Evolutionary conservation across 2,329 filamentous ascomycete species (phyloP).

Genomic region (Rutstroemia sp.): DNA sequence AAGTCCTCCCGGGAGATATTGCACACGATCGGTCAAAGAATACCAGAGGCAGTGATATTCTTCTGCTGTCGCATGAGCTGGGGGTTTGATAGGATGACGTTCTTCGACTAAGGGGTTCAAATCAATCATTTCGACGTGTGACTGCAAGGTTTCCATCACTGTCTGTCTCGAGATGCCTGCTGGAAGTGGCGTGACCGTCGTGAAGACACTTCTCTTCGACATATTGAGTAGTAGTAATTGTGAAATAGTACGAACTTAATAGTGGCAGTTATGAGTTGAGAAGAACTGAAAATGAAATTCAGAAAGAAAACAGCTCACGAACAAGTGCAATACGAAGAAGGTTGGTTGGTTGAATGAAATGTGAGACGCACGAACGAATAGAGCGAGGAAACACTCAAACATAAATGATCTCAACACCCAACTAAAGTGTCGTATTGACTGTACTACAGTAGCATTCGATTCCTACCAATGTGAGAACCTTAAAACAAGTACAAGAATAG

Average conservation of each 20-base stretch:
- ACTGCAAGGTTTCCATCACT: conserved; percentile 69
- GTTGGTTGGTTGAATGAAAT: too few relatives aligned
- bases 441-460: not conserved
- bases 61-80: conserved; percentile 57
- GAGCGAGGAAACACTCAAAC: not conserved
- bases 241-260: not conserved
- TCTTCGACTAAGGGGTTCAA: conserved; percentile 54
- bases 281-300: not conserved
- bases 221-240: not conserved
- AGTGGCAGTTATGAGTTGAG: not conserved
- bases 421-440: not conserved
- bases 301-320: not conserved
- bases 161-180: conserved; percentile 56
- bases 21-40: conserved; percentile 67
- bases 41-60: conserved; percentile 74
- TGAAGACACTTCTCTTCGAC: conserved; percentile 51
- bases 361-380: not conserved
- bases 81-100: conserved; percentile 60
- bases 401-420: not conserved
- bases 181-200: conserved; percentile 72
- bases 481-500: not conserved
- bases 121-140: conserved; percentile 78
- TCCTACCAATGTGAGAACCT: not conserved
- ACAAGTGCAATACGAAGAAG: too few relatives aligned
- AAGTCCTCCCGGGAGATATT: conserved; percentile 61